Percentiles rank a stretch among this genome's conserved stretches.
Evolutionary conservation across 805 yeast species (phyloP).

Genomic region (Wickerhamiella siamensis): DNA sequence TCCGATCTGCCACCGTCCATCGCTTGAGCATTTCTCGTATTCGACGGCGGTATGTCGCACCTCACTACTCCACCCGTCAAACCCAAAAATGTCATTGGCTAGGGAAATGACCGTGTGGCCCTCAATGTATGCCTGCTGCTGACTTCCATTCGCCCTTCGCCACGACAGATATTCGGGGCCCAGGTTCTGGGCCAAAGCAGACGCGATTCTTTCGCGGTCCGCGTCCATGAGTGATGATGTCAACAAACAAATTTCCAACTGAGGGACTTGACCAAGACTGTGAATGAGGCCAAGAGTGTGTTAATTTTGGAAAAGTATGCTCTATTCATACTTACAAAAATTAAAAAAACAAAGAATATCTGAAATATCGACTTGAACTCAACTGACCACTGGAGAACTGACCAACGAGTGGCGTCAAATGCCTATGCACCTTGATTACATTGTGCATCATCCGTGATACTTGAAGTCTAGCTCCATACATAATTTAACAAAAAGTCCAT

Average conservation of each 20-base stretch:
- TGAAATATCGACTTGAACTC: too few species aligned
- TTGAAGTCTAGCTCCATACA: slow-evolving; percentile 19
- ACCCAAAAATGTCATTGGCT: slow-evolving; percentile 67
- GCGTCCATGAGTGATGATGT: neutral
- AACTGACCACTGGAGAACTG: too few species aligned
- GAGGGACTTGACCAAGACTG: too few species aligned
- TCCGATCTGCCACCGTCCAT: slow-evolving; percentile 17
- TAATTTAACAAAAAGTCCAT: slow-evolving; percentile 54
- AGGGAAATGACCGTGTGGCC: slow-evolving; percentile 59
- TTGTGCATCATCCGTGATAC: too few species aligned
- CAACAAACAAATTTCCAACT: neutral
- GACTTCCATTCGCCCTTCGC: slow-evolving; percentile 35
- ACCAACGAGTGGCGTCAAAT: too few species aligned
- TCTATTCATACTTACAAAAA: too few species aligned
- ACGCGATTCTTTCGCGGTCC: slow-evolving; percentile 9
- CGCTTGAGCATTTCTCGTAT: slow-evolving; percentile 24
- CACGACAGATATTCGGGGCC: slow-evolving; percentile 31
- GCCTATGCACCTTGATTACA: too few species aligned
- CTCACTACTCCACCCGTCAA: slow-evolving; percentile 66
- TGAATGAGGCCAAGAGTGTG: too few species aligned
- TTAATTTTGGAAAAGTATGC: too few species aligned
- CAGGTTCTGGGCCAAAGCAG: slow-evolving; percentile 16
- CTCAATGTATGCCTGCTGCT: slow-evolving; percentile 45
- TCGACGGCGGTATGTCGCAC: slow-evolving; percentile 44
- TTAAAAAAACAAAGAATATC: too few species aligned